Conservation (phyloP, 257 asterid genomes). For the Agastache rugosa region DNA sequence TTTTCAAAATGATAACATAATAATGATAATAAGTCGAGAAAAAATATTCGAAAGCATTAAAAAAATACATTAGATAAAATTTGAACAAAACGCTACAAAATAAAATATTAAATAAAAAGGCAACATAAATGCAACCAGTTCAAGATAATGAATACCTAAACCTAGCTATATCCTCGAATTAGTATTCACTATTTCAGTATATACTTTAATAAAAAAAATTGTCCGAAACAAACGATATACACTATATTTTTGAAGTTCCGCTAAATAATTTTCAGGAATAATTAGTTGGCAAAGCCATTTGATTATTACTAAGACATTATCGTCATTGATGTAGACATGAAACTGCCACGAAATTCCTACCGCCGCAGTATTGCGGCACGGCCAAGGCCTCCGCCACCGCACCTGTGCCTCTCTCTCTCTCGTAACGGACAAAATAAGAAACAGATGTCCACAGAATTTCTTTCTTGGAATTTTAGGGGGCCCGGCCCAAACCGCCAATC, state of each 20-base stretch:
- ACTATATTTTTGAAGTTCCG: no score
- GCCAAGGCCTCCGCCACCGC: slow-evolving; percentile 29
- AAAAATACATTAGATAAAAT: no score
- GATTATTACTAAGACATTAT: slow-evolving; percentile 1
- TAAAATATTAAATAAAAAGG: not conserved
- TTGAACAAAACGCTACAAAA: no score
- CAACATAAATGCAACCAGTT: not conserved
- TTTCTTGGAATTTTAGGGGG: slow-evolving; percentile 20
- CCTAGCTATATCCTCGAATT: not conserved
- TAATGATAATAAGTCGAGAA: no score
- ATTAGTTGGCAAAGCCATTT: slow-evolving; percentile 6
- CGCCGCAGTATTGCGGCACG: slow-evolving; percentile 34
- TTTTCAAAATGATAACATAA: not conserved
- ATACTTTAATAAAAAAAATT: no score
- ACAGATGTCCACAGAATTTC: slow-evolving; percentile 20
- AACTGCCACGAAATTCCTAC: slow-evolving; percentile 34
- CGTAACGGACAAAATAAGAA: slow-evolving; percentile 22
- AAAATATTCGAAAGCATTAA: no score
- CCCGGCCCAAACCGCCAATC: slow-evolving; percentile 34
- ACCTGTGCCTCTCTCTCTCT: not conserved
- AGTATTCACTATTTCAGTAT: not conserved
- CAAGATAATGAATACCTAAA: not conserved
- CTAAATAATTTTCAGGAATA: not conserved
- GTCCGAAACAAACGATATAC: not conserved
- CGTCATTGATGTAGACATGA: slow-evolving; percentile 40